Percentiles rank a stretch among this genome's conserved stretches.
These are phyloP conservation scores for Thelonectria olida DNA, from an alignment of 2,329 filamentous ascomycete species.

Conservation along the genomic window DNA sequence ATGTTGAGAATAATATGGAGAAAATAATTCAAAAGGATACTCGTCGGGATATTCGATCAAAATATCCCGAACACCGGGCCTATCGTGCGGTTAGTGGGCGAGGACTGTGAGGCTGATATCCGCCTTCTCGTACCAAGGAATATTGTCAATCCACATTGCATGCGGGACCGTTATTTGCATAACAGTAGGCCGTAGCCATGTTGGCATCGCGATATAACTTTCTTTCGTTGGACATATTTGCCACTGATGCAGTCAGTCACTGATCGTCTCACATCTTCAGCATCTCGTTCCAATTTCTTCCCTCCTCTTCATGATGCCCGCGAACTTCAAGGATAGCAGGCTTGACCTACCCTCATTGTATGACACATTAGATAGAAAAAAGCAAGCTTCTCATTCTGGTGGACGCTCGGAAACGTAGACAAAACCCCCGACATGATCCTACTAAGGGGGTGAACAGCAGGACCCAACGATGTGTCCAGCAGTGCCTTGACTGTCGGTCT, in stretches of 20 bases:
- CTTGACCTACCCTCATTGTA: not conserved
- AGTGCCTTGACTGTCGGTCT: not conserved
- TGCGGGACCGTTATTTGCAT: not conserved
- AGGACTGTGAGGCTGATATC: not conserved
- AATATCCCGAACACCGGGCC: not conserved
- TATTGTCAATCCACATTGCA: slow-evolving; percentile 4
- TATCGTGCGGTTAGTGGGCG: not conserved
- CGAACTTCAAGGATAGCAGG: not conserved
- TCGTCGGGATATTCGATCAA: not conserved
- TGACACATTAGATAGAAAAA: not conserved
- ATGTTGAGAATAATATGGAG: not conserved
- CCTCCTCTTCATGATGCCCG: too few species aligned
- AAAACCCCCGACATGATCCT: not conserved
- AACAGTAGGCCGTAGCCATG: slow-evolving; percentile 1
- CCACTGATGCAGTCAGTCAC: not conserved
- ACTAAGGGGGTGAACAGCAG: not conserved
- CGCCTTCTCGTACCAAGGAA: slow-evolving; percentile 1
- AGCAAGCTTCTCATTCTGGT: not conserved
- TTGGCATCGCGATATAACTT: not conserved
- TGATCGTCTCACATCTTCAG: too few species aligned
- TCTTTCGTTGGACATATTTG: not conserved
- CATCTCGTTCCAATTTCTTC: too few species aligned
- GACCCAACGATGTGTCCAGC: not conserved
- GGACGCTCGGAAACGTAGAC: not conserved
- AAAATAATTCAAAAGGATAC: not conserved